phyloP scores from a whole-genome alignment of 345 rosid genomes.

The sweet orange (Citrus sinensis) region DNA sequence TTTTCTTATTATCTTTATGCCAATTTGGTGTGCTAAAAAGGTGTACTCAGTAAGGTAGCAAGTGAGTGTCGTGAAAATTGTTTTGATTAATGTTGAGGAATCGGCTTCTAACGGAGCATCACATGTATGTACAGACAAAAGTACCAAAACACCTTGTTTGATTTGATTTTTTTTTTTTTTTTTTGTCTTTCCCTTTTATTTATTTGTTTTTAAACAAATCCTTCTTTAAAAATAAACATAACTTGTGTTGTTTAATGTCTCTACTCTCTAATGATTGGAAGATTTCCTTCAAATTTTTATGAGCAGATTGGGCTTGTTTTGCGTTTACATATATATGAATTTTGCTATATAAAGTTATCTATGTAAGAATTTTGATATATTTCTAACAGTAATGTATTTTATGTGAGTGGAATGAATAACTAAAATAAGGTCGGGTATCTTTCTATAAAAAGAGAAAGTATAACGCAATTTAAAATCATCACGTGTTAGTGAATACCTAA shows the following conservation, averaged over 20 bases:
- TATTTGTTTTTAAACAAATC: background rate
- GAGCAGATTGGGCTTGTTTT: background rate
- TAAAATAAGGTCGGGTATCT: too few species aligned
- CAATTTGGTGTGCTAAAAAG: background rate
- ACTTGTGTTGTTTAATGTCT: too few species aligned
- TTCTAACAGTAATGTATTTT: background rate
- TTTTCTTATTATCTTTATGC: background rate
- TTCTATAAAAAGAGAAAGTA: too few species aligned
- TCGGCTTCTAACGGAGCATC: background rate
- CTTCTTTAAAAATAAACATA: too few species aligned
- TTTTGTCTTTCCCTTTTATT: background rate
- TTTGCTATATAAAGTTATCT: too few species aligned
- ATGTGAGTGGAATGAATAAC: too few species aligned
- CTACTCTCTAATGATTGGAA: background rate
- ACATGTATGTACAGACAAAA: background rate
- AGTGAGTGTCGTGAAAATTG: background rate
- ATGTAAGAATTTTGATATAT: too few species aligned
- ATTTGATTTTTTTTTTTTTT: background rate
- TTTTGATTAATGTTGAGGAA: background rate
- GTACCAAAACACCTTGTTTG: background rate
- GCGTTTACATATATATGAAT: too few species aligned
- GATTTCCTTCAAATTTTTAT: background rate
- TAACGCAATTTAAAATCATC: too few species aligned
- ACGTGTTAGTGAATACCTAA: too few species aligned
- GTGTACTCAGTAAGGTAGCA: background rate